These are phyloP conservation scores for Epicoccum sorghinum DNA, from an alignment of 2,329 filamentous ascomycete species.

Conservation along the genomic window DNA sequence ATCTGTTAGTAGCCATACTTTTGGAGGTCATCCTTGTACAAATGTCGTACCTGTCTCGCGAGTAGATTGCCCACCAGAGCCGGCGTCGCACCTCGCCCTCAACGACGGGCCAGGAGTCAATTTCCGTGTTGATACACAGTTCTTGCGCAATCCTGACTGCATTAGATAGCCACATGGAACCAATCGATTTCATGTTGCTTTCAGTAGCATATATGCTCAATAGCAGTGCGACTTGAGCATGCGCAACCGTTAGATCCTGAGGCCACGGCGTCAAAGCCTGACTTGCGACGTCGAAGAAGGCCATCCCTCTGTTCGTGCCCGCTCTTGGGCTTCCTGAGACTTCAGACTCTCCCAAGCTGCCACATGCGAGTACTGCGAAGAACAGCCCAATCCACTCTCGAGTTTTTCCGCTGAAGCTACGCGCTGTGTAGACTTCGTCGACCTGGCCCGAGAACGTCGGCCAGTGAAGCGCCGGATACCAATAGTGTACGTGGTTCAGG, in stretches of 20 bases:
- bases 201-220: constrained; percentile 82
- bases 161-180: constrained; percentile 83
- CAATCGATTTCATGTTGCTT: constrained; percentile 82
- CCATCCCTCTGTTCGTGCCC: constrained; percentile 61
- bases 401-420: constrained; percentile 65
- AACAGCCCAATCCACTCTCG: constrained; percentile 79
- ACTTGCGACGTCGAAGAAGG: constrained; percentile 74
- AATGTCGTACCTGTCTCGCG: constrained; percentile 72
- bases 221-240: constrained; percentile 74
- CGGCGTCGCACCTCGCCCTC: constrained; percentile 86
- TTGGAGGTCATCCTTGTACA: constrained; percentile 13
- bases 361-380: constrained; percentile 82
- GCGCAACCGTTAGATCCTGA: constrained; percentile 76
- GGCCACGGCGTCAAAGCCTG: constrained; percentile 80
- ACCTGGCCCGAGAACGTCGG: constrained; percentile 78
- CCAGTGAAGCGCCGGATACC: constrained; percentile 88
- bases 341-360: constrained; percentile 72
- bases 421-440: constrained; percentile 74
- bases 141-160: constrained; percentile 84
- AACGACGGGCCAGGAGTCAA: constrained; percentile 72
- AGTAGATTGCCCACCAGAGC: constrained; percentile 94
- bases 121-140: constrained; percentile 78
- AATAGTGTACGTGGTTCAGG: constrained; percentile 75
- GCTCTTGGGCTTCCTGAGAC: constrained; percentile 61
- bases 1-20: neutral